phyloP scores from a whole-genome alignment of 2,329 filamentous ascomycete species.

The Ophiosphaerella korrae region DNA sequence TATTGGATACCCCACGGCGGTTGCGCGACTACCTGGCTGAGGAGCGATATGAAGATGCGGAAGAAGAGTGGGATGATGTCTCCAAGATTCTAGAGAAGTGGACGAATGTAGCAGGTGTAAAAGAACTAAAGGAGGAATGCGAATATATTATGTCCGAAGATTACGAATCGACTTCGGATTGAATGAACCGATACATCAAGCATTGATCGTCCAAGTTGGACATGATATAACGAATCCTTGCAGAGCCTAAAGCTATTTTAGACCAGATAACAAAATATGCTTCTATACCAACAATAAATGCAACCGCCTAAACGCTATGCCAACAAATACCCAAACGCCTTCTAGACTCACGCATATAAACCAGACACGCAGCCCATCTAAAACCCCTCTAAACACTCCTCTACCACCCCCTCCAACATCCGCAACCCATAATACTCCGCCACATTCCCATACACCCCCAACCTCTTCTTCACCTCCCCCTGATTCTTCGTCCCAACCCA shows the following conservation, averaged over 20 bases:
- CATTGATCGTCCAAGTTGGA: no score
- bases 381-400: conserved; percentile 61
- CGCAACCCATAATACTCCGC: conserved; percentile 78
- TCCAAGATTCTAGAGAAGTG: conserved; percentile 50
- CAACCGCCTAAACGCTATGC: no score
- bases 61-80: conserved; percentile 54
- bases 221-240: no score
- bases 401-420: conserved; percentile 79
- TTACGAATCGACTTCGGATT: conserved; percentile 26
- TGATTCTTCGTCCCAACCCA: conserved; percentile 77
- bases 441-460: conserved; percentile 75
- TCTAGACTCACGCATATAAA: no score
- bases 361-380: conserved; percentile 7
- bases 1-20: conserved; percentile 64
- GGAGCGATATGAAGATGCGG: conserved; percentile 66
- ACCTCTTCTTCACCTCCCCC: conserved; percentile 66
- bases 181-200: not conserved
- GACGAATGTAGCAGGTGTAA: conserved; percentile 51
- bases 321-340: no score
- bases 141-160: conserved; percentile 38
- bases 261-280: no score
- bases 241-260: no score
- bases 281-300: no score
- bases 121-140: conserved; percentile 48
- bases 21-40: conserved; percentile 63